Percentiles rank a stretch among this genome's conserved stretches.
These are phyloP conservation scores for Cystobasidium sp. DNA, from an alignment of 1,284 basidiomycete genomes.

Conservation along the genomic window DNA sequence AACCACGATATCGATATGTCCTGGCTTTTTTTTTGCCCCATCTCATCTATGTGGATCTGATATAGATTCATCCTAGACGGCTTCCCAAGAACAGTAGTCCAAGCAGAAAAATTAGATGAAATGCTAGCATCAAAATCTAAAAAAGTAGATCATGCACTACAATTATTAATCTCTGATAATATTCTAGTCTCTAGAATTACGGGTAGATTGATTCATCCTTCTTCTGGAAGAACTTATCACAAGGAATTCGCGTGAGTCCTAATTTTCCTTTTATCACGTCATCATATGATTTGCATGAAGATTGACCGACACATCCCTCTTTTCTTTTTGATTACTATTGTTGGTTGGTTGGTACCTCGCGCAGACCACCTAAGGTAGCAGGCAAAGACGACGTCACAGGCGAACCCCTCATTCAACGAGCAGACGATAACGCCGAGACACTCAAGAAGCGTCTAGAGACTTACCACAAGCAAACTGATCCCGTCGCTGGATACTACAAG, in stretches of 20 bases:
- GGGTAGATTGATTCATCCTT: constrained; percentile 88
- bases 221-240: constrained; percentile 90
- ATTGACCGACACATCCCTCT: neutral
- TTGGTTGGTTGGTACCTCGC: neutral
- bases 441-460: constrained; percentile 83
- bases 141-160: constrained; percentile 82
- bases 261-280: no score
- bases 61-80: constrained; percentile 98
- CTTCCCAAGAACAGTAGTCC: constrained; percentile 97
- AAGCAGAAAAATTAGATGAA: constrained; percentile 91
- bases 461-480: constrained; percentile 91
- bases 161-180: constrained; percentile 91
- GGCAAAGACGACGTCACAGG: constrained; percentile 94
- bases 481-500: constrained; percentile 97
- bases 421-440: constrained; percentile 69
- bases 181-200: constrained; percentile 97
- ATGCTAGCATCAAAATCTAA: constrained; percentile 85
- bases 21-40: no score
- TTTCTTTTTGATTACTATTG: neutral
- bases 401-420: constrained; percentile 72
- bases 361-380: constrained; percentile 90
- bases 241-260: constrained; percentile 83
- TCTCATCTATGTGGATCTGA: no score
- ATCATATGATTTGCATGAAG: neutral
- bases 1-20: no score